phyloP scores from a whole-genome alignment of 2,329 filamentous ascomycete genomes.

The Aspergillus latus region DNA sequence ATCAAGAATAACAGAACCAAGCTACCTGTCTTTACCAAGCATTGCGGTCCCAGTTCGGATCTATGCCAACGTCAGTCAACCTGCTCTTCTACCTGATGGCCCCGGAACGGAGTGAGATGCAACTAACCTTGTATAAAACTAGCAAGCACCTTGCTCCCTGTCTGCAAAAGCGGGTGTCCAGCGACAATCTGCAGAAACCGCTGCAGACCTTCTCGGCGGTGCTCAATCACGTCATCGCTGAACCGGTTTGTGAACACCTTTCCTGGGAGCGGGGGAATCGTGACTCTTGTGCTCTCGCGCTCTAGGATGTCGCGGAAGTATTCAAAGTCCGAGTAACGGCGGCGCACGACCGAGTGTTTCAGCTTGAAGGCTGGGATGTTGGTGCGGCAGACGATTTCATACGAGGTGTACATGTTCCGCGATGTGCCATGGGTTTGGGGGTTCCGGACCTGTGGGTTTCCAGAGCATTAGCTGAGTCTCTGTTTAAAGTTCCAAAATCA shows the following conservation, averaged over 20 bases:
- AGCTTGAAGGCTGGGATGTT: slow-evolving; percentile 99
- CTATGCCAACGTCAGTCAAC: slow-evolving; percentile 25
- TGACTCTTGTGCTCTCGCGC: slow-evolving; percentile 89
- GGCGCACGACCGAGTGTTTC: slow-evolving; percentile 79
- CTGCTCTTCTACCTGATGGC: background rate
- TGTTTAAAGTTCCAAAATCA: background rate
- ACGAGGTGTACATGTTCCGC: slow-evolving; percentile 96
- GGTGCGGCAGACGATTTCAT: slow-evolving; percentile 95
- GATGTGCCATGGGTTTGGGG: slow-evolving; percentile 93
- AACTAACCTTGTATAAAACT: slow-evolving; percentile 89
- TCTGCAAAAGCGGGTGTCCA: slow-evolving; percentile 93
- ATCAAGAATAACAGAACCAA: background rate
- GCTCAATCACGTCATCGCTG: slow-evolving; percentile 97
- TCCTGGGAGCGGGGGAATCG: slow-evolving; percentile 90
- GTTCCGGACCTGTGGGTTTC: slow-evolving; percentile 71
- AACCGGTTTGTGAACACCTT: slow-evolving; percentile 99
- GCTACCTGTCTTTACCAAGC: slow-evolving; percentile 61
- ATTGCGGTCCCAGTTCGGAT: slow-evolving; percentile 77
- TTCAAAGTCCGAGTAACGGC: slow-evolving; percentile 97
- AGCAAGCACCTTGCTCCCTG: slow-evolving; percentile 92
- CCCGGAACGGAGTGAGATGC: background rate
- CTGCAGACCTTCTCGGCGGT: slow-evolving; percentile 84
- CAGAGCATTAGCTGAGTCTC: background rate
- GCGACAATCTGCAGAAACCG: slow-evolving; percentile 97
- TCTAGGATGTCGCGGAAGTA: slow-evolving; percentile 98